A percentile compares a stretch with the other conserved stretches of the same genome.
These are phyloP conservation scores for Dictyostelium citrinum DNA, from an alignment of 78 protist species.

Conservation along the genomic window DNA sequence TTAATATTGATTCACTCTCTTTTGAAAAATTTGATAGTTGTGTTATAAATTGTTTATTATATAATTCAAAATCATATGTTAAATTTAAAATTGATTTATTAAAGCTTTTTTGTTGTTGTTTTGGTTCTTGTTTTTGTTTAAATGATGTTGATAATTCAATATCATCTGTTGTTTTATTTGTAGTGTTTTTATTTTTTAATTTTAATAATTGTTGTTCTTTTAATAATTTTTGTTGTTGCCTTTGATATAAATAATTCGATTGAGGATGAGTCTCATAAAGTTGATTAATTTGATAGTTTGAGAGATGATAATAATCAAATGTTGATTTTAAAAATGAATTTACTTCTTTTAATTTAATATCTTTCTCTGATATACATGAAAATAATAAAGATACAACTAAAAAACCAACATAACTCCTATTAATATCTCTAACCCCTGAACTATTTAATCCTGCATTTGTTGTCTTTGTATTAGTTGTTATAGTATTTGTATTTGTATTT, in stretches of 20 bases:
- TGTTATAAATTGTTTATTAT: slow-evolving; percentile 38
- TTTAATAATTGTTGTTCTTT: background rate
- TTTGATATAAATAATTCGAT: background rate
- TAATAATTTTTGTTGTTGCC: background rate
- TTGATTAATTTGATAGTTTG: slow-evolving; percentile 62
- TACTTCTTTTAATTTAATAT: background rate
- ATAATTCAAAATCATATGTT: slow-evolving; percentile 24
- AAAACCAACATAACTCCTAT: background rate
- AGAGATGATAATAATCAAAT: slow-evolving; percentile 31
- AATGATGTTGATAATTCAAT: background rate
- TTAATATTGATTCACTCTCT: background rate
- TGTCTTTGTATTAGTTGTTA: background rate
- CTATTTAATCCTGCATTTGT: background rate
- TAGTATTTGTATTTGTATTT: too few species aligned
- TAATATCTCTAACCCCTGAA: background rate
- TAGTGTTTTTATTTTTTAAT: background rate
- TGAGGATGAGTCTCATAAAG: slow-evolving; percentile 32
- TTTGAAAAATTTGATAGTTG: background rate
- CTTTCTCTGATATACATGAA: slow-evolving; percentile 14
- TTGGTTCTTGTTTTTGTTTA: background rate
- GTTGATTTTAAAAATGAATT: background rate
- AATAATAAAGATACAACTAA: slow-evolving; percentile 8
- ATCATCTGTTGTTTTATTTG: background rate
- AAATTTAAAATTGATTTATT: background rate
- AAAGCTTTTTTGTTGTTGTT: background rate